Evolutionary conservation across 495 filamentous ascomycete genomes (phyloP).

Genomic region (Achaetomiella virescens): DNA sequence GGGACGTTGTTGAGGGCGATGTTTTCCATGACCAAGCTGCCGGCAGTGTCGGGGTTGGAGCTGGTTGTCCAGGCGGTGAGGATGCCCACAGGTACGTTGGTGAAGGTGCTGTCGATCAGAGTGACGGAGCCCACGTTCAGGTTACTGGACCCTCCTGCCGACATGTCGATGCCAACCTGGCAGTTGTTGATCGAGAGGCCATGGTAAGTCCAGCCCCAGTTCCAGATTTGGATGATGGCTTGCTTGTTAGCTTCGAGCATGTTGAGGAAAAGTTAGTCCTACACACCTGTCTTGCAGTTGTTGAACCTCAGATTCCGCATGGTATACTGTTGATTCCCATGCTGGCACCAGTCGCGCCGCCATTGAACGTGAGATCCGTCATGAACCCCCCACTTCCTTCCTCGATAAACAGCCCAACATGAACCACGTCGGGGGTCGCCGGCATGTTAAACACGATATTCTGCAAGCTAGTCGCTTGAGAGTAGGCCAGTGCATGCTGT

Average conservation of each 20-base stretch:
- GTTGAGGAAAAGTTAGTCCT: conserved; percentile 41
- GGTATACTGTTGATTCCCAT: conserved; percentile 77
- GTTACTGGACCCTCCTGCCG: conserved; percentile 38
- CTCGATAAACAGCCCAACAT: conserved; percentile 71
- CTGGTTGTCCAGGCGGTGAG: conserved; percentile 54
- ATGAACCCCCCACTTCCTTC: conserved; percentile 64
- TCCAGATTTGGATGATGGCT: conserved; percentile 49
- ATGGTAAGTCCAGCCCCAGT: conserved; percentile 52
- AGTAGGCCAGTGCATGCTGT: conserved; percentile 77
- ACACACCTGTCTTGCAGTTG: conserved; percentile 48
- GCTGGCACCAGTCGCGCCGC: conserved; percentile 58
- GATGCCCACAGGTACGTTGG: conserved; percentile 61
- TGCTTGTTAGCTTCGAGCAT: conserved; percentile 28
- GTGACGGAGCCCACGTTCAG: conserved; percentile 52
- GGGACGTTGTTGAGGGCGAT: conserved; percentile 55
- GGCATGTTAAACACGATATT: conserved; percentile 72
- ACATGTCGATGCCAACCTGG: conserved; percentile 69
- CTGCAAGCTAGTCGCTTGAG: conserved; percentile 69
- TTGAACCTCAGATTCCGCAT: conserved; percentile 66
- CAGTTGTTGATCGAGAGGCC: conserved; percentile 62
- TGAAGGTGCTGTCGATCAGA: conserved; percentile 68
- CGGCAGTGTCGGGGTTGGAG: conserved; percentile 44
- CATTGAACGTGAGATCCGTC: conserved; percentile 59
- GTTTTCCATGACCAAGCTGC: conserved; percentile 59
- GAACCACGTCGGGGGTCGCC: conserved; percentile 50